A percentile compares a stretch with the other conserved stretches of the same genome.
These are phyloP conservation scores for Scorias spongiosa DNA, from an alignment of 2,329 filamentous ascomycete genomes.

Conservation along the genomic window DNA sequence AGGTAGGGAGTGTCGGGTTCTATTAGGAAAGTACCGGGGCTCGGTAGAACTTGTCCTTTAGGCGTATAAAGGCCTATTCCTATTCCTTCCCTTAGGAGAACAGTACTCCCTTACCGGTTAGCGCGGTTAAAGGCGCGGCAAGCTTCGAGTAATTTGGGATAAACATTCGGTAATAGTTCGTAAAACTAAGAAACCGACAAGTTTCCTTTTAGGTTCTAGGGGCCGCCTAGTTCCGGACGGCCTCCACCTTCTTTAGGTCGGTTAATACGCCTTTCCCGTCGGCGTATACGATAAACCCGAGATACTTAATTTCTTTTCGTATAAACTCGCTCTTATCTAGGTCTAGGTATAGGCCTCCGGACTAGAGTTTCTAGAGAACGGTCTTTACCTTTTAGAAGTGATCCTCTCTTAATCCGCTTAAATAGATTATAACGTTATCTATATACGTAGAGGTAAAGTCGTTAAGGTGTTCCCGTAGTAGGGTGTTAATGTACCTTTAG, in stretches of 20 bases:
- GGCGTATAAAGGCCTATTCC: too few relatives aligned
- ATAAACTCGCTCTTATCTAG: background rate
- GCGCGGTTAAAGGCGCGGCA: slow-evolving; percentile 3
- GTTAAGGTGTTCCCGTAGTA: slow-evolving; percentile 6
- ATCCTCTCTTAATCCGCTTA: too few relatives aligned
- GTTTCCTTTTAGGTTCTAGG: too few relatives aligned
- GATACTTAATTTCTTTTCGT: too few relatives aligned
- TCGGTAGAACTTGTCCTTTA: slow-evolving; percentile 7
- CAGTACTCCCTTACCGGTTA: slow-evolving; percentile 4
- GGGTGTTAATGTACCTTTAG: slow-evolving; percentile 9
- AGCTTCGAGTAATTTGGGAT: slow-evolving; percentile 2
- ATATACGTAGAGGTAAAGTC: too few relatives aligned
- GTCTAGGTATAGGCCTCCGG: background rate
- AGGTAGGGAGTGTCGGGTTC: slow-evolving; percentile 6
- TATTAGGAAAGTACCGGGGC: slow-evolving; percentile 6
- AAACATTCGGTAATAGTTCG: too few relatives aligned
- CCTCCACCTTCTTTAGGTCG: slow-evolving; percentile 1
- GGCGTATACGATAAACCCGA: background rate
- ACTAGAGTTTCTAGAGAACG: background rate
- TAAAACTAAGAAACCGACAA: too few relatives aligned
- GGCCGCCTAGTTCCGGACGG: background rate
- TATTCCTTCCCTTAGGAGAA: slow-evolving; percentile 6
- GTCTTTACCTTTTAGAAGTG: background rate
- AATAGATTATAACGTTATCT: too few relatives aligned
- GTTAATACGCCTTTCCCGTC: background rate